These are phyloP conservation scores for Bipolaris cookei DNA, from an alignment of 2,329 filamentous ascomycete genomes.

Conservation along the genomic window DNA sequence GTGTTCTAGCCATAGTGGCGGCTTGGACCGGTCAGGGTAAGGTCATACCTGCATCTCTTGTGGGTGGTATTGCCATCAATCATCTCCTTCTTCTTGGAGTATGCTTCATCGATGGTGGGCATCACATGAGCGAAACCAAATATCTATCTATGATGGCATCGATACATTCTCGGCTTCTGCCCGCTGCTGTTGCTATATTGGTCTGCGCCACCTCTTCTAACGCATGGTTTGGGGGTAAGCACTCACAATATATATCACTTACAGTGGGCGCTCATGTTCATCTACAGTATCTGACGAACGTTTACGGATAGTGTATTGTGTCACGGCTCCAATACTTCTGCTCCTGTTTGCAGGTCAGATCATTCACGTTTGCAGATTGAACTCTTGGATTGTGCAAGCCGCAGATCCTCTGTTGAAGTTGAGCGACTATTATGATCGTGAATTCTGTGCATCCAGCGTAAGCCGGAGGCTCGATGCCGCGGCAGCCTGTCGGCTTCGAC, in stretches of 20 bases:
- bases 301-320: not conserved
- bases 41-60: not conserved
- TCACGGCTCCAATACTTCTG: not conserved
- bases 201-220: not conserved
- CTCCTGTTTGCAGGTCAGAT: not conserved
- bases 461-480: not conserved
- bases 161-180: not conserved
- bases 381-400: not conserved
- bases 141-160: conserved; percentile 1
- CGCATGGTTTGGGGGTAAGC: not conserved
- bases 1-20: not conserved
- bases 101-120: not conserved
- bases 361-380: too few relatives aligned
- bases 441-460: not conserved
- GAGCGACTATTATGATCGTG: not conserved
- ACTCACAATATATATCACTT: not conserved
- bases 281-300: not conserved
- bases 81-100: not conserved
- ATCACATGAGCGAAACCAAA: not conserved
- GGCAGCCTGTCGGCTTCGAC: not conserved
- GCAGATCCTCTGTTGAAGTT: not conserved
- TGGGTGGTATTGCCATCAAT: conserved; percentile 2
- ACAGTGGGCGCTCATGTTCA: not conserved
- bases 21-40: not conserved
- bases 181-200: not conserved